Conservation (phyloP, 345 rosid species). For the Clarkia xantiana region DNA sequence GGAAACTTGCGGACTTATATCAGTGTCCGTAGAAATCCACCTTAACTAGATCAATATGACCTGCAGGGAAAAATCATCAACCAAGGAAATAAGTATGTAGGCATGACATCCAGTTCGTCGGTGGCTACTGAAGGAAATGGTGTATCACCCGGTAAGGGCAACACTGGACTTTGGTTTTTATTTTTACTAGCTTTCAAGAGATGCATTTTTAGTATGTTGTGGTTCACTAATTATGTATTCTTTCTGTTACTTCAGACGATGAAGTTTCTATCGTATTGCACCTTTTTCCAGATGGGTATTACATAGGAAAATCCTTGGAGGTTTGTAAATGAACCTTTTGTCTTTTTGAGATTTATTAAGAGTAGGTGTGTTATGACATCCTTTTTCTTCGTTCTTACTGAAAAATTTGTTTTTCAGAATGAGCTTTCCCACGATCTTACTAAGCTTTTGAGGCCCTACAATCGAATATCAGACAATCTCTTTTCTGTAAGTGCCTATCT, state of each 20-base stretch:
- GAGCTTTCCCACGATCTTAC: slow-evolving; percentile 40
- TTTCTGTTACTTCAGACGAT: slow-evolving; percentile 30
- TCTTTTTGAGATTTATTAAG: background rate
- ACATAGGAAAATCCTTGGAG: slow-evolving; percentile 60
- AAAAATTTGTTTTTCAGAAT: slow-evolving; percentile 20
- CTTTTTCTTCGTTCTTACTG: slow-evolving; percentile 8
- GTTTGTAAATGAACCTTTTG: slow-evolving; percentile 24
- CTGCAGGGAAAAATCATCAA: slow-evolving; percentile 1
- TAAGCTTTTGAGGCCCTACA: slow-evolving; percentile 61
- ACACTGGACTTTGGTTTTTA: slow-evolving; percentile 4
- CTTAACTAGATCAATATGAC: background rate
- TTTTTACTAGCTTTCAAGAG: slow-evolving; percentile 6
- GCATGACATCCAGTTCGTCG: slow-evolving; percentile 9
- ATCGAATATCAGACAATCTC: slow-evolving; percentile 73
- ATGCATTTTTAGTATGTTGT: background rate
- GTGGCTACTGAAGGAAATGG: slow-evolving; percentile 14
- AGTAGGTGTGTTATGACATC: background rate
- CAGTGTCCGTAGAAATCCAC: background rate
- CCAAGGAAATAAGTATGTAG: background rate
- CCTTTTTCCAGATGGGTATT: slow-evolving; percentile 70
- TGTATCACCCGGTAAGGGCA: slow-evolving; percentile 25
- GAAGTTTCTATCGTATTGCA: slow-evolving; percentile 66
- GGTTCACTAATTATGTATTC: slow-evolving; percentile 5
- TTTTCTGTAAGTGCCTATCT: slow-evolving; percentile 42
- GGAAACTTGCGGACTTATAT: too few species aligned